Percentiles rank a stretch among this genome's conserved stretches.
phyloP scores from a whole-genome alignment of 2,329 filamentous ascomycete genomes.

The Colletotrichum somersetense region DNA sequence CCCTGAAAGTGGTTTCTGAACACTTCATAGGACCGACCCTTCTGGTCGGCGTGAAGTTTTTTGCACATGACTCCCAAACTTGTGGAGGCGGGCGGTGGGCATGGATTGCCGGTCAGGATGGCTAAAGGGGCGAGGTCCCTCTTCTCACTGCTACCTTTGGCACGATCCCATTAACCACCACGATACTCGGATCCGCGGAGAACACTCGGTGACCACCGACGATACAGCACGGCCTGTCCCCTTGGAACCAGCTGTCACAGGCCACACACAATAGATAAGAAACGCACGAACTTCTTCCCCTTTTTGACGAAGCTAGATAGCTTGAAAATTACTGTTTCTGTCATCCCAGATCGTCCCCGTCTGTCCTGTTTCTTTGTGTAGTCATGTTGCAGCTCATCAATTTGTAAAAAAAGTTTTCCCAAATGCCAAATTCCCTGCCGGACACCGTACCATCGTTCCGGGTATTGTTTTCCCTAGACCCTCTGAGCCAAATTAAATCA shows the following conservation, averaged over 20 bases:
- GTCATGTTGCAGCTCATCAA: conserved; percentile 8
- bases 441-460: conserved; percentile 24
- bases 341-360: conserved; percentile 21
- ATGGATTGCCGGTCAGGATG: background rate
- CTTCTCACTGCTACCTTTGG: conserved; percentile 3
- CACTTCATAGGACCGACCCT: background rate
- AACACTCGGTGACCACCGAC: background rate
- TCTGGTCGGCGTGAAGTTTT: background rate
- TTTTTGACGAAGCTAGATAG: background rate
- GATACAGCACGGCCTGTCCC: background rate
- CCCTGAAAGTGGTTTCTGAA: background rate
- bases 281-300: too few relatives aligned
- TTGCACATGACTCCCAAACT: background rate
- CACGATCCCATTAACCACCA: background rate
- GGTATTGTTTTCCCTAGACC: conserved; percentile 35
- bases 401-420: conserved; percentile 9
- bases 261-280: too few relatives aligned
- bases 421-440: conserved; percentile 23
- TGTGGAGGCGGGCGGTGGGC: background rate
- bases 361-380: conserved; percentile 16
- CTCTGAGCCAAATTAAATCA: conserved; percentile 19
- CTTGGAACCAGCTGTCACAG: background rate
- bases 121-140: background rate
- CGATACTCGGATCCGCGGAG: background rate
- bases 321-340: conserved; percentile 29